Evolutionary conservation across 148 eudicot species (phyloP), one percentile per base, ranked within the genome.

Genomic region (Simmondsia chinensis): DNA sequence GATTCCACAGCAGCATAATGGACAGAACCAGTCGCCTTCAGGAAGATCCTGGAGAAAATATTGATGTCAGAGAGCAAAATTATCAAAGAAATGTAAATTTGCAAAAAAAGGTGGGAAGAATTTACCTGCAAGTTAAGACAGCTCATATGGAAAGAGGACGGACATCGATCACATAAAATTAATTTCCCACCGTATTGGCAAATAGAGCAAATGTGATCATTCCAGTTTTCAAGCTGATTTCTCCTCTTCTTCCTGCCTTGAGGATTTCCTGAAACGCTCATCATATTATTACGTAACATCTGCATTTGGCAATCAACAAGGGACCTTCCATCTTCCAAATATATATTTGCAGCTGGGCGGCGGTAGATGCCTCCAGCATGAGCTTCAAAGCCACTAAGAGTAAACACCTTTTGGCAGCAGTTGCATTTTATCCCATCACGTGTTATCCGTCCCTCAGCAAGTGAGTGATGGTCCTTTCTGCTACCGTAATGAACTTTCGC

Each of bases 11-110:
- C 96, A 77, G 64, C 99, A 93, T 8, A 82, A 74, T 13, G 94
- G 80, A 44, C 99, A 93, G 57, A 72, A 93, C 99, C 99, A 93
- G 50, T 86, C 89, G 39, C 96, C 99, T 45, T 70, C 83, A 33
- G 99, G 99, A 55, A 93, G 57, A 31, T 41, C 73, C 99, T 93
- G 46, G 2, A 60, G 34, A 47, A 30, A 30, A 50, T 8, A 54
- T 33, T 13, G 28, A 46, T 41, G 57, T 34, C 44, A 38, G 42
- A 45, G 32, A 13, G 33, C 36, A 29, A 14, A 35, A 33, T 36
- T 21, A 18, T 12, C 25, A 20, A 14, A 20, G 27, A 18, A 11
- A 38, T 34, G 2, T 14, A 10, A 28, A 16, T 27, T 7, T 6
- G 2, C 50, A 30, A 50, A 20, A 13, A 14, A 4, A 4, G 12